These are phyloP conservation scores for Colletotrichum theobromicola DNA, from an alignment of 2,329 filamentous ascomycete species.

Conservation along the genomic window DNA sequence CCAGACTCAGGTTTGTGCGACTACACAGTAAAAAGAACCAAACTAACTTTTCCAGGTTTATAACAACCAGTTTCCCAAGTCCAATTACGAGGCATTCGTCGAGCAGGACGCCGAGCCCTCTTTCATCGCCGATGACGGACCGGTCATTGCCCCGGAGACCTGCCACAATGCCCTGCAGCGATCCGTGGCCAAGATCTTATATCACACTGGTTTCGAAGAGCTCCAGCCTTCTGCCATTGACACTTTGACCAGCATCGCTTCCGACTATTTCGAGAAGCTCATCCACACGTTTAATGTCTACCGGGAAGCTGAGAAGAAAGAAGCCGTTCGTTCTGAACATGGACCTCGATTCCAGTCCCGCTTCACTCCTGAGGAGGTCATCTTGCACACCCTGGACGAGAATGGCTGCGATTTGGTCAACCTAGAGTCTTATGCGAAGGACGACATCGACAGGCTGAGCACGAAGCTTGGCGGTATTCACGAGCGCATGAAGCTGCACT, in stretches of 20 bases:
- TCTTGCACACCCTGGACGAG: conserved; percentile 85
- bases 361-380: conserved; percentile 83
- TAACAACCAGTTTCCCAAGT: conserved; percentile 97
- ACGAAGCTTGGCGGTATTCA: conserved; percentile 83
- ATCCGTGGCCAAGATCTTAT: conserved; percentile 93
- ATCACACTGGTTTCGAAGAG: conserved; percentile 95
- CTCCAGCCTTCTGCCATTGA: conserved; percentile 95
- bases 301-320: conserved; percentile 80
- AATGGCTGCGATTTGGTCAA: conserved; percentile 83
- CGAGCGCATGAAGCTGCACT: conserved; percentile 91
- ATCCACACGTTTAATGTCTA: conserved; percentile 82
- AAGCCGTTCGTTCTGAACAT: conserved; percentile 50
- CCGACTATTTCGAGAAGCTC: conserved; percentile 88
- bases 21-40: neutral
- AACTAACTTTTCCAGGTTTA: conserved; percentile 71
- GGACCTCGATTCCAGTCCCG: conserved; percentile 61
- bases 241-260: conserved; percentile 85
- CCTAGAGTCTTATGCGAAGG: conserved; percentile 86
- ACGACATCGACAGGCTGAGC: conserved; percentile 88
- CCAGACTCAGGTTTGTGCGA: conserved; percentile 78
- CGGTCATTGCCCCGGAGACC: conserved; percentile 83
- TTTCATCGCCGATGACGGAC: conserved; percentile 86
- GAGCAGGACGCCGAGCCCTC: conserved; percentile 89
- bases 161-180: conserved; percentile 87
- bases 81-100: conserved; percentile 85